Evolutionary conservation across 1,284 basidiomycete species (phyloP).

Genomic region (Cerrena zonata): DNA sequence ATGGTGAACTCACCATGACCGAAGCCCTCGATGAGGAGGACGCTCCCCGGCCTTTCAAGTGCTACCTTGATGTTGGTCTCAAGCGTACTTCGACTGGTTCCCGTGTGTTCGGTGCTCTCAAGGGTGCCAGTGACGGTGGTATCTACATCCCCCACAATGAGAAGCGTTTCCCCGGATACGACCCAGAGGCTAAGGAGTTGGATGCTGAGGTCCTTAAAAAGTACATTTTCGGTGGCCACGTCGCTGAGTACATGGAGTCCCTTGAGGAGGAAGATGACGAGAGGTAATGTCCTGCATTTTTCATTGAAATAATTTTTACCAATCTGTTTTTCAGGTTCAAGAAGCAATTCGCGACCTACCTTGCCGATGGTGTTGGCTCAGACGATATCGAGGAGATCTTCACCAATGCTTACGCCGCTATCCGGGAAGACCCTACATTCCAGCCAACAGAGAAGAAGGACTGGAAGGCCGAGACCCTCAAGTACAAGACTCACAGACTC

Average conservation of each 20-base stretch:
- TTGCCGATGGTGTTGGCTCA: slow-evolving; percentile 91
- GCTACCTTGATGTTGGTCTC: slow-evolving; percentile 97
- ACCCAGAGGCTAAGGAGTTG: slow-evolving; percentile 89
- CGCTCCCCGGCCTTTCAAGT: slow-evolving; percentile 96
- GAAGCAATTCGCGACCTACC: slow-evolving; percentile 95
- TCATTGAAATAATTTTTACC: background rate
- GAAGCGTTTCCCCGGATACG: slow-evolving; percentile 98
- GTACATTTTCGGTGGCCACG: slow-evolving; percentile 97
- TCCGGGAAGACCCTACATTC: slow-evolving; percentile 92
- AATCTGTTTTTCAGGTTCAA: slow-evolving; percentile 70
- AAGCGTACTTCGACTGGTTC: slow-evolving; percentile 97
- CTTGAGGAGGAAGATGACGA: slow-evolving; percentile 99
- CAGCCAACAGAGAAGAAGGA: slow-evolving; percentile 90
- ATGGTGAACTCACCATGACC: slow-evolving; percentile 79
- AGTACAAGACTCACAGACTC: slow-evolving; percentile 70
- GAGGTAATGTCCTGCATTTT: slow-evolving; percentile 16
- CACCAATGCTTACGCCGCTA: slow-evolving; percentile 84
- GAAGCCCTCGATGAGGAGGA: slow-evolving; percentile 87
- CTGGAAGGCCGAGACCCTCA: slow-evolving; percentile 85
- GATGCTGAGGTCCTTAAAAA: slow-evolving; percentile 94
- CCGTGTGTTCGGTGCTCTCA: slow-evolving; percentile 97
- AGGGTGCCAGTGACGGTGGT: slow-evolving; percentile 97
- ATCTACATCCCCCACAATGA: slow-evolving; percentile 97
- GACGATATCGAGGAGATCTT: slow-evolving; percentile 98
- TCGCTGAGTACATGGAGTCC: slow-evolving; percentile 99